A percentile compares a stretch with the other conserved stretches of the same genome.
Conservation (phyloP, 495 filamentous ascomycete genomes). For the Umbilicaria muhlenbergii region DNA sequence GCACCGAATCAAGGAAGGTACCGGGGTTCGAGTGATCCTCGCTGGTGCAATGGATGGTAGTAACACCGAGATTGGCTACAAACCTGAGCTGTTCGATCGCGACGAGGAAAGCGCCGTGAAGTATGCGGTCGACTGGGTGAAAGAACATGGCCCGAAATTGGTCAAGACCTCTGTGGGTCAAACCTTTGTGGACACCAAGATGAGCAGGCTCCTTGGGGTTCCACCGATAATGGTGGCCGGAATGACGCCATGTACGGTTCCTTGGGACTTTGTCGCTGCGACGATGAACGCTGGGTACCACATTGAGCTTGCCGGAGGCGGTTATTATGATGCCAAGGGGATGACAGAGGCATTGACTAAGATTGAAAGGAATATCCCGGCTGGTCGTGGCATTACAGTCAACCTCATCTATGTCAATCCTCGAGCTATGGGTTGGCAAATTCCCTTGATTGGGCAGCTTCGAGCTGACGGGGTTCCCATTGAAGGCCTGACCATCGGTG, state of each 20-base stretch:
- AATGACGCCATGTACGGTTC: slow-evolving; percentile 89
- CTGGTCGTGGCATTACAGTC: slow-evolving; percentile 82
- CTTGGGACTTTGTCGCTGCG: slow-evolving; percentile 92
- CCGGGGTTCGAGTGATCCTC: slow-evolving; percentile 86
- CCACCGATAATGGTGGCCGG: slow-evolving; percentile 87
- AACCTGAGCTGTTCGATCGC: slow-evolving; percentile 90
- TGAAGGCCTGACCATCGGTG: slow-evolving; percentile 87
- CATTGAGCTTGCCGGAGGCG: slow-evolving; percentile 78
- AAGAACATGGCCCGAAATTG: slow-evolving; percentile 79
- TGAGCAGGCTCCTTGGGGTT: slow-evolving; percentile 80
- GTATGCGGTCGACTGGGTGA: slow-evolving; percentile 96
- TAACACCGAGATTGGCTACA: slow-evolving; percentile 84
- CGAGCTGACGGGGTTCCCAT: slow-evolving; percentile 82
- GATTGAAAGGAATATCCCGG: slow-evolving; percentile 75
- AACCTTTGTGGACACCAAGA: slow-evolving; percentile 93
- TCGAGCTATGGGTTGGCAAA: slow-evolving; percentile 93
- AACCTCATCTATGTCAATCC: slow-evolving; percentile 97
- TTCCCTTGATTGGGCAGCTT: slow-evolving; percentile 73
- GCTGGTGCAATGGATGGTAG: slow-evolving; percentile 83
- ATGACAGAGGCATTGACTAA: slow-evolving; percentile 83
- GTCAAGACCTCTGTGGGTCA: slow-evolving; percentile 73
- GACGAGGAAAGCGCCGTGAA: slow-evolving; percentile 86
- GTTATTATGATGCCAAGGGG: slow-evolving; percentile 81
- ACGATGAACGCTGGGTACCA: slow-evolving; percentile 94
- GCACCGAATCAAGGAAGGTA: slow-evolving; percentile 96